Percentiles rank a stretch among this genome's conserved stretches.
phyloP scores from a whole-genome alignment of 2,329 filamentous ascomycete species.

The Huntiella savannae region DNA sequence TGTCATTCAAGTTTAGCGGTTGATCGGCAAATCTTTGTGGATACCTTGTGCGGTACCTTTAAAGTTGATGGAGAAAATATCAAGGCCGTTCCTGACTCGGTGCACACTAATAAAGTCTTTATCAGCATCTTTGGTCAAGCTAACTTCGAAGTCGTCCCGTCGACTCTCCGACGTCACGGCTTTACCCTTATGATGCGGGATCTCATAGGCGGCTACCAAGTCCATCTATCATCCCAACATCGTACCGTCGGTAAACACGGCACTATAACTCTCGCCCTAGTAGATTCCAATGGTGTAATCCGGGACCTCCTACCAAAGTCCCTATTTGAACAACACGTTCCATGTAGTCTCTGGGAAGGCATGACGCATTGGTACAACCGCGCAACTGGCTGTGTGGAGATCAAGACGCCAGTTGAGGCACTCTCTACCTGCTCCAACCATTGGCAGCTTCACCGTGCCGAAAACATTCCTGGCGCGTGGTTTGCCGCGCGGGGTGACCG shows the following conservation, averaged over 20 bases:
- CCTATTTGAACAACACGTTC: conserved; percentile 17
- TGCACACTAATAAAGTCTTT: conserved; percentile 24
- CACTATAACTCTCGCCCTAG: conserved; percentile 5
- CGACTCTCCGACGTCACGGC: conserved; percentile 15
- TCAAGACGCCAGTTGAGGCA: conserved; percentile 14
- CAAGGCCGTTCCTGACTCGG: conserved; percentile 26
- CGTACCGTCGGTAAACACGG: conserved; percentile 17
- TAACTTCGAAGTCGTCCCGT: conserved; percentile 26
- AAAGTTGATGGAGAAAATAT: conserved; percentile 32
- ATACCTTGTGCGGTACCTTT: conserved; percentile 31
- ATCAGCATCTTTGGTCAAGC: conserved; percentile 23
- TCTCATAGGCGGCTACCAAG: conserved; percentile 15
- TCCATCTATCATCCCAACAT: conserved; percentile 21
- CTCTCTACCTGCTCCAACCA: conserved; percentile 14
- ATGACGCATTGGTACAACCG: conserved; percentile 29
- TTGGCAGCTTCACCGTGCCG: conserved; percentile 13
- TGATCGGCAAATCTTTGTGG: conserved; percentile 17
- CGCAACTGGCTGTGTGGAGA: conserved; percentile 16
- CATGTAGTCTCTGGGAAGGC: conserved; percentile 20
- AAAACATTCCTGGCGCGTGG: too few relatives aligned
- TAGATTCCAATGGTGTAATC: not conserved
- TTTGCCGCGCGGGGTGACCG: not conserved
- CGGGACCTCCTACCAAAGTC: conserved; percentile 19
- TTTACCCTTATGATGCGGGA: conserved; percentile 15
- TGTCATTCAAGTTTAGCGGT: too few relatives aligned